Conservation (phyloP, 129 eudicot species). For the Helianthus tuberosus region DNA sequence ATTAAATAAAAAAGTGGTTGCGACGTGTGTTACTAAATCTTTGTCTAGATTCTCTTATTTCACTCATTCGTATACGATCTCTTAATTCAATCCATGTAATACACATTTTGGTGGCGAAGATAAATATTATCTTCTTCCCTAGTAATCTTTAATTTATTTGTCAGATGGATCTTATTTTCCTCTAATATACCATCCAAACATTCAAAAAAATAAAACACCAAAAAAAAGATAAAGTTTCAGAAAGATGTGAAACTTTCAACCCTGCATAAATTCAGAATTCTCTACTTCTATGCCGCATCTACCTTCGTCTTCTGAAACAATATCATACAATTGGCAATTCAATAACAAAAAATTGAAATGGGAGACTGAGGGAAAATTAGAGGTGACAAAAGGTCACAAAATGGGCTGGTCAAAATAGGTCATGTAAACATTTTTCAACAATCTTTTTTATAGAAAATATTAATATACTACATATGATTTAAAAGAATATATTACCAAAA, state of each 20-base stretch:
- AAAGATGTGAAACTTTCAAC: conserved; percentile 20
- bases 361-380: not conserved
- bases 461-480: not conserved
- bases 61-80: too few relatives aligned
- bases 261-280: conserved; percentile 14
- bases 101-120: not conserved
- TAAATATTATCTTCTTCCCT: conserved; percentile 11
- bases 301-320: conserved; percentile 45
- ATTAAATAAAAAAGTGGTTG: too few relatives aligned
- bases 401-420: not conserved
- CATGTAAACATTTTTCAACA: not conserved
- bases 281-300: conserved; percentile 22
- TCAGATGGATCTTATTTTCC: conserved; percentile 23
- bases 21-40: too few relatives aligned
- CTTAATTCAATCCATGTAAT: too few relatives aligned
- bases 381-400: not conserved
- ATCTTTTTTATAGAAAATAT: not conserved
- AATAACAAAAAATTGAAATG: not conserved
- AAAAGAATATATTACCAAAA: not conserved
- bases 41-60: too few relatives aligned
- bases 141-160: conserved; percentile 6
- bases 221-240: conserved; percentile 17
- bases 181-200: conserved; percentile 13
- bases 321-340: not conserved
- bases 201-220: conserved; percentile 19